Evolutionary conservation across 2,329 filamentous ascomycete species (phyloP), one percentile per base, ranked within the genome.

Genomic region (Exophiala oligosperma): DNA sequence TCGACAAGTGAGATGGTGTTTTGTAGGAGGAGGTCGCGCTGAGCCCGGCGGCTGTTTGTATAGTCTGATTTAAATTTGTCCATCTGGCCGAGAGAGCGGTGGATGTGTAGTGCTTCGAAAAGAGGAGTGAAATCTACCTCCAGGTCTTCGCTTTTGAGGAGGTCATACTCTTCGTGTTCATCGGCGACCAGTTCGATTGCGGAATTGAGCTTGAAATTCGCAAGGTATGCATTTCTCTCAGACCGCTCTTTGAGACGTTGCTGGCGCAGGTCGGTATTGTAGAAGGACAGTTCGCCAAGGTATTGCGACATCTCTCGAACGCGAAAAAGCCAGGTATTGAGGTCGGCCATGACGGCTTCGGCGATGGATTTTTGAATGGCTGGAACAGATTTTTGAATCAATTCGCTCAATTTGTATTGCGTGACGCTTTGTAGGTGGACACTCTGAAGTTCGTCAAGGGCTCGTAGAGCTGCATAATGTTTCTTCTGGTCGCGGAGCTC

Each of bases 251-350:
- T 89, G 69, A 96, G 91, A 51, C 93, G 84, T 24, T 86, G 84
- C 63, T 93, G 84, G 46, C 94, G 86, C 71, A 95, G 84, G 67
- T 97, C 90, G 0, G 94, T 99, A 70, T 97, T 92, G 70, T 95
- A 97, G 71, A 99, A 95, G 3, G 94, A 92, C 5, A 99, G 91
- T 72, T 99, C 94, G 3, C 94, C 94, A 6, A 99, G 77, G 63
- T 96, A 97, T 67, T 97, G 93, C 1, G 94, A 97, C 17, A 92
- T 96, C 73, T 99, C 94, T 68, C 94, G 87, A 63, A 99, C 96
- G 23, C 91, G 87, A 69, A 89, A 99, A 8, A 99, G 80, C 94
- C 94, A 99, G 0, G 92, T 97, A 70, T 97, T 97, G 55, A 99
- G 77, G 74, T 99, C 94, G 1, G 85, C 89, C 91, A 97, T 97